These are phyloP conservation scores for Arxiozyma telluris DNA, from an alignment of 1,139 yeast species.

Conservation along the genomic window DNA sequence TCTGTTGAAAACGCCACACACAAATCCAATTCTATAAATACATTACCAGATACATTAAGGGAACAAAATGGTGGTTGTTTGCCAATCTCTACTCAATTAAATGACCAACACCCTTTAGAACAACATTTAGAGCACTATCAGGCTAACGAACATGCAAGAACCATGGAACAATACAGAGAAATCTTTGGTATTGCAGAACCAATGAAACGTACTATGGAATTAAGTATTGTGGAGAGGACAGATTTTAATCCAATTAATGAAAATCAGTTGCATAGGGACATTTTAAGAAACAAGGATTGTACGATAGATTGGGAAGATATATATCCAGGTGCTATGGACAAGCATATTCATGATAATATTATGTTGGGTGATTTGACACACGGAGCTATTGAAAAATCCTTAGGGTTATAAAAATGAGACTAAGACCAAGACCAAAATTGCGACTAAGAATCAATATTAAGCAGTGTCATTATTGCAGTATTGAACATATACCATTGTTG, in stretches of 20 bases:
- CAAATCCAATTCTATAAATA: conserved; percentile 22
- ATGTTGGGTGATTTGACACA: conserved; percentile 2
- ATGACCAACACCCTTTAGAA: conserved; percentile 84
- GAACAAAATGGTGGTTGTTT: conserved; percentile 28
- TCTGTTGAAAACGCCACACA: conserved; percentile 11
- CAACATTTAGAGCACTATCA: conserved; percentile 73
- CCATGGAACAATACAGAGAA: conserved; percentile 71
- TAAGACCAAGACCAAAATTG: too few species aligned
- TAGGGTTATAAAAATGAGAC: background rate
- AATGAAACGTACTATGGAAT: conserved; percentile 77
- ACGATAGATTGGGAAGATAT: conserved; percentile 90
- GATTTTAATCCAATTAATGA: conserved; percentile 59
- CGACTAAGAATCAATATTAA: too few species aligned
- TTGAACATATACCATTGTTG: too few species aligned
- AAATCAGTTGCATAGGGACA: conserved; percentile 58
- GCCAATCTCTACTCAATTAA: conserved; percentile 54
- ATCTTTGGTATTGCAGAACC: conserved; percentile 81
- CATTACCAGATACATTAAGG: conserved; percentile 31
- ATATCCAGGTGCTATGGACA: conserved; percentile 38
- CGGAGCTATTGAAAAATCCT: conserved; percentile 1
- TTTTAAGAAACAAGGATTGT: conserved; percentile 66
- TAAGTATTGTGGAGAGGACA: conserved; percentile 61
- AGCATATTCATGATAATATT: background rate
- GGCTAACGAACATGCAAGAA: conserved; percentile 56
- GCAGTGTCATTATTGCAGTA: background rate